These are phyloP conservation scores for Aspergillus aculeatinus DNA, from an alignment of 2,329 filamentous ascomycete species.

Conservation along the genomic window DNA sequence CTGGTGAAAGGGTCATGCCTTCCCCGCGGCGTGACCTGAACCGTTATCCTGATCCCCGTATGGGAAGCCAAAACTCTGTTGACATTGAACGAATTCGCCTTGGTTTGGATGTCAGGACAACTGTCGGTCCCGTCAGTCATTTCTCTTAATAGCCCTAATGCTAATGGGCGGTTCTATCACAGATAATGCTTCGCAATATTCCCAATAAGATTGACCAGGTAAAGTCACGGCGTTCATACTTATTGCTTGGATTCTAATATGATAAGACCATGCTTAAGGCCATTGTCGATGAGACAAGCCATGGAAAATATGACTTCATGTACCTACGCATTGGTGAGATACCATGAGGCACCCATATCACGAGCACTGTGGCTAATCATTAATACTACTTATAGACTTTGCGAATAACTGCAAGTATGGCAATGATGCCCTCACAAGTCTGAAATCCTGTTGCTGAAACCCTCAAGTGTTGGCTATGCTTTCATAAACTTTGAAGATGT, in stretches of 20 bases:
- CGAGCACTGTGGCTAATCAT: constrained; percentile 1
- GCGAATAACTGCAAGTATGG: constrained; percentile 79
- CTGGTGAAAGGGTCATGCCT: constrained; percentile 29
- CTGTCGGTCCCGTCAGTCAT: constrained; percentile 51
- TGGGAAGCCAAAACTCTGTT: constrained; percentile 45
- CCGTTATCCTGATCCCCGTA: constrained; percentile 30
- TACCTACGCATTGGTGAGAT: constrained; percentile 76
- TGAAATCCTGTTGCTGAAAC: constrained; percentile 8
- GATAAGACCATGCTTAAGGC: constrained; percentile 67
- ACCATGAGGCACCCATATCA: not conserved
- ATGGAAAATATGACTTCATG: constrained; percentile 88
- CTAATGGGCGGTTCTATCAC: not conserved
- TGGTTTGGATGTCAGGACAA: constrained; percentile 72
- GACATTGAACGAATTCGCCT: constrained; percentile 48
- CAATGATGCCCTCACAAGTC: not conserved
- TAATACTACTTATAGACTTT: constrained; percentile 56
- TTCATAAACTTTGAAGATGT: constrained; percentile 93
- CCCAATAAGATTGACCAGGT: constrained; percentile 79
- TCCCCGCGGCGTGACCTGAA: constrained; percentile 29
- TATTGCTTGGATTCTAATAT: constrained; percentile 10
- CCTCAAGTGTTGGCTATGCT: constrained; percentile 80
- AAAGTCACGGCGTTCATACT: constrained; percentile 6
- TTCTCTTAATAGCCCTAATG: not conserved
- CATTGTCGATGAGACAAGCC: constrained; percentile 74
- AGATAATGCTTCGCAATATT: constrained; percentile 95